Evolutionary conservation across 2,329 filamentous ascomycete genomes (phyloP).

Genomic region (Fusarium ramigenum): DNA sequence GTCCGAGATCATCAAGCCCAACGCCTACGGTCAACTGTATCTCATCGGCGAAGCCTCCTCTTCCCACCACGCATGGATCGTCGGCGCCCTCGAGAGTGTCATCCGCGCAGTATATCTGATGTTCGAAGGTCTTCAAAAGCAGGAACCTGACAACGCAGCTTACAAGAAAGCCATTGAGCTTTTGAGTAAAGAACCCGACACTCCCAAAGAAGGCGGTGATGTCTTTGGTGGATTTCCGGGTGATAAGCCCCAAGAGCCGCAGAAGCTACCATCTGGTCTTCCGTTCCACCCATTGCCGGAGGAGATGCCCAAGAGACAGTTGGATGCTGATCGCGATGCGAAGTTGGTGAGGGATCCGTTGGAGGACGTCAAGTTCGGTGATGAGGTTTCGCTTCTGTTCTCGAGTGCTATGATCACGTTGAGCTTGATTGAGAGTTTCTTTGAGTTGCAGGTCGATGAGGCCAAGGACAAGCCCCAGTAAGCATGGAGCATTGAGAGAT

Average conservation of each 20-base stretch:
- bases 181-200: background rate
- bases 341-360: background rate
- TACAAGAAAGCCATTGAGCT: background rate
- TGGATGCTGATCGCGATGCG: background rate
- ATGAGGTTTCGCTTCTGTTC: background rate
- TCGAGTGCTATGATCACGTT: slow-evolving; percentile 3
- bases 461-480: background rate
- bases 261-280: background rate
- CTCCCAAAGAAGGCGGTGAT: background rate
- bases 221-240: background rate
- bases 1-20: slow-evolving; percentile 37
- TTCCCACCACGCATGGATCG: slow-evolving; percentile 35
- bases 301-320: slow-evolving; percentile 10
- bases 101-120: slow-evolving; percentile 27
- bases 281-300: slow-evolving; percentile 9
- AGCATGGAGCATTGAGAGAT: too few species aligned
- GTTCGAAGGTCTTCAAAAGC: slow-evolving; percentile 12
- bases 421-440: slow-evolving; percentile 13
- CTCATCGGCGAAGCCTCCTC: slow-evolving; percentile 36
- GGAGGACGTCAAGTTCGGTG: too few species aligned
- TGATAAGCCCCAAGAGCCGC: background rate
- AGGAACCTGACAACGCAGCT: background rate
- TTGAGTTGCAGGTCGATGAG: background rate
- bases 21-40: slow-evolving; percentile 32
- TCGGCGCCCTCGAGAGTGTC: slow-evolving; percentile 34